Evolutionary conservation across 495 filamentous ascomycete species (phyloP).

Genomic region (Cladorrhinum samala): DNA sequence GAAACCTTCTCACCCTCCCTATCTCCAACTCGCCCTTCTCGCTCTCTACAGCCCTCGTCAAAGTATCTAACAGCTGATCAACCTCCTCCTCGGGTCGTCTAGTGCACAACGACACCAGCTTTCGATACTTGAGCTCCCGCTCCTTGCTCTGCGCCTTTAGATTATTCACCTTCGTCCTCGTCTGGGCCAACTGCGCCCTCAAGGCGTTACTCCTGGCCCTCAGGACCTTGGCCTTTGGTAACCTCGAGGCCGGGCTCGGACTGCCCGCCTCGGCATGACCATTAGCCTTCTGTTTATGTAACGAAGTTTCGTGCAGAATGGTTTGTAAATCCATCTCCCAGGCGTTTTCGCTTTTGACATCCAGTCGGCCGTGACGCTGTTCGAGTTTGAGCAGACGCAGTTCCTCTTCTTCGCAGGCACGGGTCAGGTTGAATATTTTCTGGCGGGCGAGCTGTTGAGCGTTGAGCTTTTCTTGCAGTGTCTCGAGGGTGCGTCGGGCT

Average conservation of each 20-base stretch:
- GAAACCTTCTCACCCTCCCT: constrained; percentile 62
- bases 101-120: constrained; percentile 64
- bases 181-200: constrained; percentile 52
- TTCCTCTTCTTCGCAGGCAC: constrained; percentile 46
- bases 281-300: constrained; percentile 1
- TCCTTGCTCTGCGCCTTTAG: constrained; percentile 58
- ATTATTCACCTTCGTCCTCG: constrained; percentile 48
- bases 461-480: constrained; percentile 52
- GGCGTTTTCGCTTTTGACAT: constrained; percentile 22
- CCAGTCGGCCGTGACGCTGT: constrained; percentile 31
- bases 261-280: constrained; percentile 12
- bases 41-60: constrained; percentile 67
- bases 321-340: constrained; percentile 37
- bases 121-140: constrained; percentile 62
- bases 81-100: constrained; percentile 56
- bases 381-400: constrained; percentile 32
- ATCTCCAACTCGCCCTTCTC: constrained; percentile 65
- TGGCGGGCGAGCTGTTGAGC: constrained; percentile 40
- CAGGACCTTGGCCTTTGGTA: constrained; percentile 37
- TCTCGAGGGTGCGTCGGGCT: constrained; percentile 63
- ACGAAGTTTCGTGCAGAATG: constrained; percentile 15
- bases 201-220: constrained; percentile 40
- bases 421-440: constrained; percentile 41
- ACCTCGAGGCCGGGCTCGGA: constrained; percentile 4
- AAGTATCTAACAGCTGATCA: constrained; percentile 54